Percentiles rank a stretch among this genome's conserved stretches.
Conservation (phyloP, 768 basidiomycete species). For the Pleurotus eryngii region DNA sequence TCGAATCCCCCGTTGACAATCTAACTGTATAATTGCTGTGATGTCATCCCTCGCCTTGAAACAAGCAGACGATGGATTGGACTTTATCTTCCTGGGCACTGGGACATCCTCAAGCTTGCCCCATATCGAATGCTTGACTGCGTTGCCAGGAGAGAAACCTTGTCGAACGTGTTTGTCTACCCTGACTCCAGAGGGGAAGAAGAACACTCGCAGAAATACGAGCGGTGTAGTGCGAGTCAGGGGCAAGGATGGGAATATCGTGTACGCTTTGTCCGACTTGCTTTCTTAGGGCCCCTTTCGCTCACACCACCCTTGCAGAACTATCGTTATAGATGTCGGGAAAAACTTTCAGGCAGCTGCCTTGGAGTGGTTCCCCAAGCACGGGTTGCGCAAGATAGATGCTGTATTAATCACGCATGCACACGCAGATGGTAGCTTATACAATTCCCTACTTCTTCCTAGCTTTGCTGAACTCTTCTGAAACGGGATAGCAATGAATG, state of each 20-base stretch:
- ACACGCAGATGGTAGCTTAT: conserved; percentile 66
- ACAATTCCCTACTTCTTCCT: background rate
- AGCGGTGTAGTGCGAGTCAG: conserved; percentile 59
- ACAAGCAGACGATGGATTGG: conserved; percentile 22
- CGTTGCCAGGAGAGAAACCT: conserved; percentile 41
- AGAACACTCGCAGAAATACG: conserved; percentile 84
- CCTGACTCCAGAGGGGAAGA: conserved; percentile 66
- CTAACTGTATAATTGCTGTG: background rate
- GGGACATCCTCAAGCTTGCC: conserved; percentile 78
- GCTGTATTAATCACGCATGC: conserved; percentile 80
- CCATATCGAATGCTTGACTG: conserved; percentile 70
- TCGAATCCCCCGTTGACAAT: background rate
- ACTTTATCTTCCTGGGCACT: conserved; percentile 82
- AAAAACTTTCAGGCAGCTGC: conserved; percentile 71
- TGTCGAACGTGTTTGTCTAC: conserved; percentile 72
- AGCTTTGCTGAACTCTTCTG: conserved; percentile 3
- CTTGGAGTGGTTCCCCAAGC: conserved; percentile 57
- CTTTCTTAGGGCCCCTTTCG: no score
- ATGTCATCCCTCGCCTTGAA: background rate
- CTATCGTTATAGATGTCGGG: conserved; percentile 80
- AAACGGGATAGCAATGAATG: conserved; percentile 66
- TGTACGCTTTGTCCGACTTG: conserved; percentile 38
- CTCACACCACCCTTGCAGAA: conserved; percentile 36
- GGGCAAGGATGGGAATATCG: conserved; percentile 35
- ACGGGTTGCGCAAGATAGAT: conserved; percentile 57